Conservation (phyloP, 257 asterid species). For the Nicotiana tabacum region DNA sequence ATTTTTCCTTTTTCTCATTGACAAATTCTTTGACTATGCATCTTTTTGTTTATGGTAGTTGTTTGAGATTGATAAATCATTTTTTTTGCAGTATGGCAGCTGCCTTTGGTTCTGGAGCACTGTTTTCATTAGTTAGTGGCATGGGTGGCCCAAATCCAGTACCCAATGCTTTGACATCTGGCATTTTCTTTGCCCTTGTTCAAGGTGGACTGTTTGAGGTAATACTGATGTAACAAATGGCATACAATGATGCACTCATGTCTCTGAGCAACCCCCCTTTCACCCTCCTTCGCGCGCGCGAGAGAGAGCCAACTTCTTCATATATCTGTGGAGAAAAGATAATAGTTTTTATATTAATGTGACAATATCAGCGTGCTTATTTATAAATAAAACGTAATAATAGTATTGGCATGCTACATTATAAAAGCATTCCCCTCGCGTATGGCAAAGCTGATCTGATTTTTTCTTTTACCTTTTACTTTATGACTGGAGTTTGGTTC, state of each 20-base stretch:
- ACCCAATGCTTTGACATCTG: slow-evolving; percentile 62
- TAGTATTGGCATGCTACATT: background rate
- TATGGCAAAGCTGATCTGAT: background rate
- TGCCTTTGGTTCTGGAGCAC: slow-evolving; percentile 90
- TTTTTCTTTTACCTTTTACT: background rate
- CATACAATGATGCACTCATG: background rate
- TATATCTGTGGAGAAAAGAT: background rate
- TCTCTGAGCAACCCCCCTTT: background rate
- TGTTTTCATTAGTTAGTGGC: slow-evolving; percentile 82
- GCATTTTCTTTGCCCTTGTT: slow-evolving; percentile 77
- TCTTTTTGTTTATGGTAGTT: background rate
- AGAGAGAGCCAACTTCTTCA: background rate
- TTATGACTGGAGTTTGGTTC: background rate
- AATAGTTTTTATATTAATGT: background rate
- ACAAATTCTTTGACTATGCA: background rate
- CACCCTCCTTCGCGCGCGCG: background rate
- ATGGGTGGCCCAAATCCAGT: slow-evolving; percentile 79
- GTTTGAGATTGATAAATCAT: slow-evolving; percentile 4
- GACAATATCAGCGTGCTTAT: background rate
- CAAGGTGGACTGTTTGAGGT: slow-evolving; percentile 96
- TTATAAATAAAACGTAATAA: background rate
- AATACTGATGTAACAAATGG: slow-evolving; percentile 2
- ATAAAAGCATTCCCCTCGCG: background rate
- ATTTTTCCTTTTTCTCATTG: background rate
- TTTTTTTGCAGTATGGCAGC: slow-evolving; percentile 72